phyloP scores from a whole-genome alignment of 495 filamentous ascomycete genomes.

The Talaromyces stipitatus region DNA sequence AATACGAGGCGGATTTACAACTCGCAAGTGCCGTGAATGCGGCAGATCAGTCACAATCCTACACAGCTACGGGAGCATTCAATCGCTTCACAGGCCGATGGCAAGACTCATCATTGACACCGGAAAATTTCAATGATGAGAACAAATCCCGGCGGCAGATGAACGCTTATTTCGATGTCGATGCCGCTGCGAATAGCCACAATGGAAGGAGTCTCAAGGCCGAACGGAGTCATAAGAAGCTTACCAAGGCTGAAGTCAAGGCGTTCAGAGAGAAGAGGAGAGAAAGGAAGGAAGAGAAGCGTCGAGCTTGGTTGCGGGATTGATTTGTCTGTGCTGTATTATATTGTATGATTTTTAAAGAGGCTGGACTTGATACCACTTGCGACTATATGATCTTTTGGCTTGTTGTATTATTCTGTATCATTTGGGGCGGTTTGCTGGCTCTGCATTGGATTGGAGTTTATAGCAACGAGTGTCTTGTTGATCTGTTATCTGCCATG shows the following conservation, averaged over 20 bases:
- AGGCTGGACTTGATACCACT: neutral
- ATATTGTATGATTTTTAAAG: neutral
- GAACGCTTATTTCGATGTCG: constrained; percentile 96
- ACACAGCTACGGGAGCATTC: constrained; percentile 66
- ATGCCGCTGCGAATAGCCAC: constrained; percentile 89
- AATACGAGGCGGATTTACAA: constrained; percentile 29
- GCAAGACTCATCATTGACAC: constrained; percentile 54
- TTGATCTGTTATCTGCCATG: neutral
- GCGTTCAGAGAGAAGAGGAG: constrained; percentile 63
- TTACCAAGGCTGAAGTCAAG: constrained; percentile 78
- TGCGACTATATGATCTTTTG: constrained; percentile 4
- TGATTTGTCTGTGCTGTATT: constrained; percentile 26
- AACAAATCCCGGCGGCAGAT: constrained; percentile 84
- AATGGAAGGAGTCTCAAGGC: constrained; percentile 88
- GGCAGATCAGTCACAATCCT: constrained; percentile 35
- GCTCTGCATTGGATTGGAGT: constrained; percentile 5
- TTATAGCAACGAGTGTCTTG: neutral
- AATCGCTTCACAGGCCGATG: constrained; percentile 90
- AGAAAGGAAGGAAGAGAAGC: constrained; percentile 91
- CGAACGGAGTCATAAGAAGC: constrained; percentile 81
- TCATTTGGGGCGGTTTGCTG: constrained; percentile 7
- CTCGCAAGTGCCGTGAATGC: constrained; percentile 19
- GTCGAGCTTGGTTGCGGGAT: constrained; percentile 84
- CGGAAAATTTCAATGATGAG: constrained; percentile 79
- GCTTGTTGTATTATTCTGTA: constrained; percentile 3